Percentiles rank a stretch among this genome's conserved stretches.
phyloP scores from a whole-genome alignment of 2,329 filamentous ascomycete genomes.

The Sarocladiaceae sp. region DNA sequence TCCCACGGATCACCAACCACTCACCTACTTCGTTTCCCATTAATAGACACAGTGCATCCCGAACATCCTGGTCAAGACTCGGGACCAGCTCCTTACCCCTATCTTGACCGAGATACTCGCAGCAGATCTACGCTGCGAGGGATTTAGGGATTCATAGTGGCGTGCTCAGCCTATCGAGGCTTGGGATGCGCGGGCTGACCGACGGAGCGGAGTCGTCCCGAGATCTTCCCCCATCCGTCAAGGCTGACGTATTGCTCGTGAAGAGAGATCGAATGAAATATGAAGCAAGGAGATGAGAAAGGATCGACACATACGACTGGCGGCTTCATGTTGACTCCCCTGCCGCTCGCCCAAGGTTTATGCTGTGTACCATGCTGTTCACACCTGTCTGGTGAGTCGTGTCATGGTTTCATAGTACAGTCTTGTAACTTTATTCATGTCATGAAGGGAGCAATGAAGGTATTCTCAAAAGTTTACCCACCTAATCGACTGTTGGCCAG shows the following conservation, averaged over 20 bases:
- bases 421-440: no score
- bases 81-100: no score
- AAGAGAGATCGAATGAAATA: background rate
- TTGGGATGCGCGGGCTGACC: background rate
- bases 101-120: background rate
- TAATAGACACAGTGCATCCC: slow-evolving; percentile 1
- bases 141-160: no score
- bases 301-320: background rate
- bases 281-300: background rate
- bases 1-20: background rate
- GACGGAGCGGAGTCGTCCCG: background rate
- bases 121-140: background rate
- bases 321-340: slow-evolving; percentile 1
- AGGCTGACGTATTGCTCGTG: background rate
- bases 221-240: background rate
- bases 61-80: background rate
- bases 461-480: no score
- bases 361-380: background rate
- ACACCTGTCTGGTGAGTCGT: background rate
- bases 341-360: background rate
- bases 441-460: no score
- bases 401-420: no score
- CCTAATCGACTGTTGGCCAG: no score
- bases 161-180: no score
- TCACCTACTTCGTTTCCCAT: background rate